Evolutionary conservation across 2,329 filamentous ascomycete genomes (phyloP).

Genomic region (Elsinoe fawcettii): DNA sequence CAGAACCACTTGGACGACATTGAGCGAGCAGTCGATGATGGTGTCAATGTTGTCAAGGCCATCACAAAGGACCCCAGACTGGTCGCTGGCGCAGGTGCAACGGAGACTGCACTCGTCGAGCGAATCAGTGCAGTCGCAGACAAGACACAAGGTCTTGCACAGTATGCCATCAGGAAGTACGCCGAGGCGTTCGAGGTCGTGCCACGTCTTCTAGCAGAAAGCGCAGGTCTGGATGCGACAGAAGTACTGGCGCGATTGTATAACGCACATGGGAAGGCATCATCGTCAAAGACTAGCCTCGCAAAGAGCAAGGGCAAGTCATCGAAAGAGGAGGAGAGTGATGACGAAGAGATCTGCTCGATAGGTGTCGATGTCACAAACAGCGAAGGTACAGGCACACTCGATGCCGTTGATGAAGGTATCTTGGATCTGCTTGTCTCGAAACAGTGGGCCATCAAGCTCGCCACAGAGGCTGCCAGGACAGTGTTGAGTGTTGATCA

Average conservation of each 20-base stretch:
- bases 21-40: conserved; percentile 93
- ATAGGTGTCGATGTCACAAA: conserved; percentile 95
- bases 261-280: conserved; percentile 58
- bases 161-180: conserved; percentile 96
- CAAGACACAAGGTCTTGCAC: conserved; percentile 82
- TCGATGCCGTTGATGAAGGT: conserved; percentile 79
- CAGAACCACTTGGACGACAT: conserved; percentile 98
- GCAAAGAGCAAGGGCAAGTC: conserved; percentile 13
- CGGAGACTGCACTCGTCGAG: conserved; percentile 89
- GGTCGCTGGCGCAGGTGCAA: conserved; percentile 88
- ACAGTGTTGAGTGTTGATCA: conserved; percentile 96
- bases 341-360: conserved; percentile 74
- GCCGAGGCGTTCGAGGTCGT: conserved; percentile 97
- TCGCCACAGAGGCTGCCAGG: conserved; percentile 88
- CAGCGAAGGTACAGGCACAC: conserved; percentile 66
- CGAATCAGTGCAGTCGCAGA: conserved; percentile 84
- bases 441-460: conserved; percentile 95
- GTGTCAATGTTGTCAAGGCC: conserved; percentile 97
- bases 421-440: conserved; percentile 87
- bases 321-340: conserved; percentile 33
- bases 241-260: conserved; percentile 89
- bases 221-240: conserved; percentile 92
- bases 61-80: conserved; percentile 88
- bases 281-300: conserved; percentile 16
- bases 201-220: conserved; percentile 87